Evolutionary conservation across 768 basidiomycete species (phyloP).

Genomic region (Termitomyces sp.): DNA sequence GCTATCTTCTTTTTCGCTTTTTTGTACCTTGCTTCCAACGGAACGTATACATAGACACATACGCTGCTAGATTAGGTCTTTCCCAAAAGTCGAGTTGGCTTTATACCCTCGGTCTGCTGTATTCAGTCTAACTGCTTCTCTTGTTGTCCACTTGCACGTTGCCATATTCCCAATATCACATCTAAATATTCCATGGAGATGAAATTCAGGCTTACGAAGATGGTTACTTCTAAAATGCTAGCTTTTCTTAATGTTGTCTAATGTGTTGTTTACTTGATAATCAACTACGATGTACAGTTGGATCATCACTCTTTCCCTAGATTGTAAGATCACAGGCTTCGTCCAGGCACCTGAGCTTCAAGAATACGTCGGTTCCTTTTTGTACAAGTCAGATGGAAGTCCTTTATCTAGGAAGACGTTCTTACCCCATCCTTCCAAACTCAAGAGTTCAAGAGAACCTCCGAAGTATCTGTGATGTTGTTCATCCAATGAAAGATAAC

Average conservation of each 20-base stretch:
- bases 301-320: conserved; percentile 11
- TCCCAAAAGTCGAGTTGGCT: conserved; percentile 29
- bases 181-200: conserved; percentile 19
- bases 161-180: conserved; percentile 27
- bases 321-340: conserved; percentile 43
- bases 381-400: conserved; percentile 2
- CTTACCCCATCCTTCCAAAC: conserved; percentile 81
- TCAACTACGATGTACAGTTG: not conserved
- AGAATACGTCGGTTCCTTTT: conserved; percentile 44
- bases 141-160: conserved; percentile 31
- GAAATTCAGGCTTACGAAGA: conserved; percentile 3
- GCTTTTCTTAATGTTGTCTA: not conserved
- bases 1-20: conserved; percentile 15
- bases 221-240: conserved; percentile 1
- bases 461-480: conserved; percentile 67
- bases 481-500: not conserved
- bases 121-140: conserved; percentile 27
- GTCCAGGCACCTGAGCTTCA: conserved; percentile 45
- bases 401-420: conserved; percentile 5
- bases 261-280: conserved; percentile 1
- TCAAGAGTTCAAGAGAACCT: conserved; percentile 76
- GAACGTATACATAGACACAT: conserved; percentile 14
- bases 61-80: conserved; percentile 17
- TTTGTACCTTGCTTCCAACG: conserved; percentile 15
- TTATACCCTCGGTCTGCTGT: conserved; percentile 37